These are phyloP conservation scores for Tetrapisispora iriomotensis DNA, from an alignment of 805 yeast species.

Conservation along the genomic window DNA sequence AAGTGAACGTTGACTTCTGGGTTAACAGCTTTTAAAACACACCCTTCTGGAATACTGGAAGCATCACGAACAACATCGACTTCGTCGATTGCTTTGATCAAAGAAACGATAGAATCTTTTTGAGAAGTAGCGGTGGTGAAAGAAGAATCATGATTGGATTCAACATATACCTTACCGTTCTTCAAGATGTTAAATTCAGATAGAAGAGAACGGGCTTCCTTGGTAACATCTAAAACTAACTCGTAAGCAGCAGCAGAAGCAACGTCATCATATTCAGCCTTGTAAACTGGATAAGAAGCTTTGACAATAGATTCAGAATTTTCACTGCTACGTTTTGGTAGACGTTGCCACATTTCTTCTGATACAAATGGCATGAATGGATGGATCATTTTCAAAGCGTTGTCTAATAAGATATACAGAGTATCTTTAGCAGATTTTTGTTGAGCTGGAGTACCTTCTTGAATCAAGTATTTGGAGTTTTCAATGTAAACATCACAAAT, in stretches of 20 bases:
- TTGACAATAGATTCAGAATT: conserved; percentile 59
- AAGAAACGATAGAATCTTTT: conserved; percentile 76
- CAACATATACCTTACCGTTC: conserved; percentile 80
- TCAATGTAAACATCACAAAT: conserved; percentile 97
- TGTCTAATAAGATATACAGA: conserved; percentile 83
- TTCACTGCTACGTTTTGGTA: conserved; percentile 78
- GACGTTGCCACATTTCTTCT: conserved; percentile 98
- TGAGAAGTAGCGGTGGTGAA: conserved; percentile 54
- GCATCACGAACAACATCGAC: conserved; percentile 51
- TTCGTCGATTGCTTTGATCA: conserved; percentile 81
- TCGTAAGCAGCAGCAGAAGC: conserved; percentile 70
- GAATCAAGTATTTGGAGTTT: conserved; percentile 85
- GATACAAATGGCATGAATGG: conserved; percentile 98
- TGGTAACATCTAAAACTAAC: conserved; percentile 74
- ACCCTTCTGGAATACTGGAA: conserved; percentile 71
- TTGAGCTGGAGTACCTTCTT: conserved; percentile 83
- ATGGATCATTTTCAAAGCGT: conserved; percentile 83
- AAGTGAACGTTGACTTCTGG: conserved; percentile 80
- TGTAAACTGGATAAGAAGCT: conserved; percentile 69
- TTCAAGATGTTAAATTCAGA: conserved; percentile 84
- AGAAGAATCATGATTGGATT: conserved; percentile 41
- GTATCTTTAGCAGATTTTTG: conserved; percentile 88
- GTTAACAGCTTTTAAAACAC: conserved; percentile 74
- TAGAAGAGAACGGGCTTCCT: conserved; percentile 83
- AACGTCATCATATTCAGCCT: conserved; percentile 48